These are phyloP conservation scores for Trametes sp. DNA, from an alignment of 1,284 basidiomycete genomes.

Conservation along the genomic window DNA sequence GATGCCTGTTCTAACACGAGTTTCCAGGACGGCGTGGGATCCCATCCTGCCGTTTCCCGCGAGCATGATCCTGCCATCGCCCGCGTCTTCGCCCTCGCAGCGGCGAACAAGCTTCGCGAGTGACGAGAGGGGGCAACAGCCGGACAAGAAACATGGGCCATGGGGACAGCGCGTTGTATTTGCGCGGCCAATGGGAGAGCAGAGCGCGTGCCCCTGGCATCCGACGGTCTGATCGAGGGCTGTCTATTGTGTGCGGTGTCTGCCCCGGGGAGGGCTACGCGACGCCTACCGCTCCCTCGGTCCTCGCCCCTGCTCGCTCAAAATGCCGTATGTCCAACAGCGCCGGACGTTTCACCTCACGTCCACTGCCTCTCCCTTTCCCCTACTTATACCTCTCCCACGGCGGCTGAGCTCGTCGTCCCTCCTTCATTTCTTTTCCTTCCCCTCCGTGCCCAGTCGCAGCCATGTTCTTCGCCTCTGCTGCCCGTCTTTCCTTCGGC, in stretches of 20 bases:
- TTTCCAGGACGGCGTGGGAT: conserved; percentile 11
- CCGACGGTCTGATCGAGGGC: conserved; percentile 20
- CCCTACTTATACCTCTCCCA: conserved; percentile 28
- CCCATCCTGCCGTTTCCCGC: neutral
- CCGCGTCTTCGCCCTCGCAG: neutral
- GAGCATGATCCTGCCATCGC: neutral
- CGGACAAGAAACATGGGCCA: conserved; percentile 1
- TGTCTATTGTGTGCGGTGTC: conserved; percentile 22
- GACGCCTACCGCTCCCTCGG: conserved; percentile 24
- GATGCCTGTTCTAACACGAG: neutral
- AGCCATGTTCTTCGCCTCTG: conserved; percentile 54
- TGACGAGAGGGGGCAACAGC: conserved; percentile 2
- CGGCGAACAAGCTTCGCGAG: neutral
- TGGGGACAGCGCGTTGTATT: conserved; percentile 24
- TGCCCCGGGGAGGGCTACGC: neutral
- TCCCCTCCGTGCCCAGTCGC: conserved; percentile 41
- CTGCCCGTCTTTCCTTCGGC: conserved; percentile 39
- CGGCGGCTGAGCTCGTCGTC: conserved; percentile 30
- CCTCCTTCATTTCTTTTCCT: conserved; percentile 32
- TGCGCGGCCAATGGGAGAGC: conserved; percentile 23
- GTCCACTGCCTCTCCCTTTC: conserved; percentile 24
- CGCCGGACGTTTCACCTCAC: conserved; percentile 12
- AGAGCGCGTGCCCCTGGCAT: conserved; percentile 18
- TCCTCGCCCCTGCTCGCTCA: conserved; percentile 16
- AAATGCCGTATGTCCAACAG: conserved; percentile 6